Conservation (phyloP, 208 protist species). For the Trypanosomatidae sp. region DNA sequence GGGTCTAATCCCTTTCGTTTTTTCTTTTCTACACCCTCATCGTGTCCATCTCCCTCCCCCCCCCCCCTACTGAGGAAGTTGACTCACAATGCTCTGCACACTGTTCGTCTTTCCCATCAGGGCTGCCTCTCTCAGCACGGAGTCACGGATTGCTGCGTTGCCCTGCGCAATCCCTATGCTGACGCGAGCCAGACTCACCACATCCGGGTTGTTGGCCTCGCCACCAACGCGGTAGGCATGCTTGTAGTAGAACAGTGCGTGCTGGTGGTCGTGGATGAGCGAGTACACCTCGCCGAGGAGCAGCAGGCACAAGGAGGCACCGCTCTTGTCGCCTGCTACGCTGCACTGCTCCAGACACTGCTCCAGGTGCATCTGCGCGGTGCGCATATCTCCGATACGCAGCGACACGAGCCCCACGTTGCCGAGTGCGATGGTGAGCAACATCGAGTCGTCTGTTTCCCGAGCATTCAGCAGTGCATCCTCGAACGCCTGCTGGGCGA, state of each 20-base stretch:
- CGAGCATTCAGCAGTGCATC: constrained; percentile 72
- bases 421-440: constrained; percentile 83
- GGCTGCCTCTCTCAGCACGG: constrained; percentile 55
- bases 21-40: not conserved
- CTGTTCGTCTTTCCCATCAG: constrained; percentile 63
- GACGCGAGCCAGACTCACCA: constrained; percentile 78
- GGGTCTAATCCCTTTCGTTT: not conserved
- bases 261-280: constrained; percentile 78
- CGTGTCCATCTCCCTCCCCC: not conserved
- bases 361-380: constrained; percentile 73
- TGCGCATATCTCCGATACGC: constrained; percentile 78
- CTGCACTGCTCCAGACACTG: constrained; percentile 87
- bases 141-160: constrained; percentile 61
- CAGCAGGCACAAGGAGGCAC: constrained; percentile 81
- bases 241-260: constrained; percentile 90
- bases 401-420: constrained; percentile 79
- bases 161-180: constrained; percentile 80
- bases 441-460: constrained; percentile 53
- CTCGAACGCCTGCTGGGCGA: constrained; percentile 72
- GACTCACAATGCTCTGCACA: constrained; percentile 46
- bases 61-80: constrained; percentile 44
- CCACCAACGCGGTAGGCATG: constrained; percentile 81
- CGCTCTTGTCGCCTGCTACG: constrained; percentile 75
- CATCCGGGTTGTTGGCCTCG: constrained; percentile 70
- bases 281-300: constrained; percentile 88